Conservation (phyloP, 257 asterid species). For the Oldenlandia corymbosa region DNA sequence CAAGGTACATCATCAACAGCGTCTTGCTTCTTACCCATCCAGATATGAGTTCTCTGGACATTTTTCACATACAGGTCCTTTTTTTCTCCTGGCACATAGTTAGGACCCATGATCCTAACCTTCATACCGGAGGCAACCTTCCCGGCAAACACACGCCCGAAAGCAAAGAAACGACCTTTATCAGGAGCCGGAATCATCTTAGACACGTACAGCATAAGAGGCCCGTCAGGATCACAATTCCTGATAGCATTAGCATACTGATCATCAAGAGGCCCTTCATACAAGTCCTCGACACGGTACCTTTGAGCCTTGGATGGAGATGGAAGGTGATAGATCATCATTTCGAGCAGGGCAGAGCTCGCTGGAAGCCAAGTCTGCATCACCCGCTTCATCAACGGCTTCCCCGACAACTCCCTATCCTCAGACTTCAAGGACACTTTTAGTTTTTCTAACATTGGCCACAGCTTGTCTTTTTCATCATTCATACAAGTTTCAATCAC, state of each 20-base stretch:
- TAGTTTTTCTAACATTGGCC: constrained; percentile 40
- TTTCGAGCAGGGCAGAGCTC: constrained; percentile 32
- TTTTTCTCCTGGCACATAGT: constrained; percentile 40
- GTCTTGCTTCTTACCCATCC: constrained; percentile 48
- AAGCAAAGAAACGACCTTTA: constrained; percentile 39
- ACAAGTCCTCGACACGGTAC: constrained; percentile 44
- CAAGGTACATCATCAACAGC: constrained; percentile 45
- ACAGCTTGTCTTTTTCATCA: constrained; percentile 38
- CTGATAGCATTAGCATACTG: constrained; percentile 37
- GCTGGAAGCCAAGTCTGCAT: constrained; percentile 50
- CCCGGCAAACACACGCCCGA: constrained; percentile 41
- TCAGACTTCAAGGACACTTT: constrained; percentile 36
- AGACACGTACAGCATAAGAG: constrained; percentile 43
- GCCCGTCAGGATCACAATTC: constrained; percentile 44
- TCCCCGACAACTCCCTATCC: constrained; percentile 35
- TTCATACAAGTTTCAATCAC: constrained; percentile 38
- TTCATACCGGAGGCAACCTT: constrained; percentile 33
- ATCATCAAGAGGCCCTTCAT: constrained; percentile 42
- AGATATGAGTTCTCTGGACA: constrained; percentile 38
- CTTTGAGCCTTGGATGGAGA: constrained; percentile 35
- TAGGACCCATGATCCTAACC: constrained; percentile 44
- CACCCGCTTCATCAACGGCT: constrained; percentile 39
- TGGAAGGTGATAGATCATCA: constrained; percentile 41
- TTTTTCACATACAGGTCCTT: constrained; percentile 40
- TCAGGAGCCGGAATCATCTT: constrained; percentile 50